These are phyloP conservation scores for Tulasnella sp. DNA, from an alignment of 768 basidiomycete species.

Conservation along the genomic window DNA sequence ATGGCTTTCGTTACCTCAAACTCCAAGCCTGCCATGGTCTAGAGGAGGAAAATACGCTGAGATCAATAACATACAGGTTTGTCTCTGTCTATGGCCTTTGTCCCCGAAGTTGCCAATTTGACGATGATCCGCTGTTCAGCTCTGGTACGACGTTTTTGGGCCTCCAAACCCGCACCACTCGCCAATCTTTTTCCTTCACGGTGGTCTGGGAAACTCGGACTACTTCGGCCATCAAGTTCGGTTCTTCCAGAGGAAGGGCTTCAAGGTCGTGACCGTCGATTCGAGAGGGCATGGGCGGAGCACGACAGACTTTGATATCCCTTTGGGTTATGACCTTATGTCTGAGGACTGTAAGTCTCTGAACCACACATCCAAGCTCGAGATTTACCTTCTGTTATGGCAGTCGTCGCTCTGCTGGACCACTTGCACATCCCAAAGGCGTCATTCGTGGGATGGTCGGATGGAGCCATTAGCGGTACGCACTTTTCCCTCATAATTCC, in stretches of 20 bases:
- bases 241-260: background rate
- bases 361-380: background rate
- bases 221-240: slow-evolving; percentile 20
- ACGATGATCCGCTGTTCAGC: slow-evolving; percentile 11
- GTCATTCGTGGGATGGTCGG: slow-evolving; percentile 27
- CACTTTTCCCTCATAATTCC: background rate
- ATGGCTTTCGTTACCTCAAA: slow-evolving; percentile 23
- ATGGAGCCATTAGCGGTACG: slow-evolving; percentile 14
- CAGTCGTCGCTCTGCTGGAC: slow-evolving; percentile 20
- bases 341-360: slow-evolving; percentile 13
- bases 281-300: slow-evolving; percentile 26
- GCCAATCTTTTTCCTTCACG: slow-evolving; percentile 24
- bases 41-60: slow-evolving; percentile 2
- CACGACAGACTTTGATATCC: background rate
- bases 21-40: slow-evolving; percentile 1
- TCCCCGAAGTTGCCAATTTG: background rate
- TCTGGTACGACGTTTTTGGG: slow-evolving; percentile 25
- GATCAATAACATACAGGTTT: slow-evolving; percentile 16
- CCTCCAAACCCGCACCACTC: background rate
- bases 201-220: slow-evolving; percentile 26
- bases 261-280: slow-evolving; percentile 13
- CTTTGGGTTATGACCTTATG: slow-evolving; percentile 25
- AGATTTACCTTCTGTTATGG: background rate
- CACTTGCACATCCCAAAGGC: slow-evolving; percentile 17
- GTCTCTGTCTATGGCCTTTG: background rate